phyloP scores from a whole-genome alignment of 176 grass and related monocot species.

The Oryza rufipogon region DNA sequence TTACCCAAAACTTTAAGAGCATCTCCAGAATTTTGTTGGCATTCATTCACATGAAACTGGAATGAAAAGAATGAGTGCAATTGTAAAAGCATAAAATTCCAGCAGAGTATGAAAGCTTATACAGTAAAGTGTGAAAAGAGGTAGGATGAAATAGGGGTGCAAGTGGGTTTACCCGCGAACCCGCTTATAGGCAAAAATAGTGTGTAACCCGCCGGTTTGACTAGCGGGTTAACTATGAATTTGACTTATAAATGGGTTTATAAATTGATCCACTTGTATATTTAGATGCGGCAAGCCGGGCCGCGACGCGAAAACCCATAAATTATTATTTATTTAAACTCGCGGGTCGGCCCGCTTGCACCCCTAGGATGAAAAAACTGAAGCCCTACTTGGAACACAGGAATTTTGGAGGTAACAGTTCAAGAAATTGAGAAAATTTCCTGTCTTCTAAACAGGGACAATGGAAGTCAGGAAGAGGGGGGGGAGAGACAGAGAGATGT shows the following conservation, averaged over 20 bases:
- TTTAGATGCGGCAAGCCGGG: no score
- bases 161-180: no score
- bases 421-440: background rate
- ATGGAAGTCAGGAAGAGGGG: conserved; percentile 4
- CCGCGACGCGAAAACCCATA: no score
- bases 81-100: conserved; percentile 34
- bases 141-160: conserved; percentile 8
- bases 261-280: no score
- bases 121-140: conserved; percentile 25
- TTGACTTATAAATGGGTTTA: no score
- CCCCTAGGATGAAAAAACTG: conserved; percentile 30
- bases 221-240: no score
- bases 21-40: conserved; percentile 65
- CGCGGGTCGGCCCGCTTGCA: no score
- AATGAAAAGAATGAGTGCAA: conserved; percentile 29
- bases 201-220: no score
- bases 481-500: conserved; percentile 6
- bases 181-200: no score
- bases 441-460: background rate
- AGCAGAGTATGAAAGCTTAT: conserved; percentile 32
- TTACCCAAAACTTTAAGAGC: conserved; percentile 68
- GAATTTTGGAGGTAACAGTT: background rate
- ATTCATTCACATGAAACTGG: conserved; percentile 98
- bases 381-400: background rate
- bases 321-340: no score